A percentile compares a stretch with the other conserved stretches of the same genome.
Evolutionary conservation across 2,329 filamentous ascomycete genomes (phyloP).

Genomic region (Atkinsonella hypoxylon): DNA sequence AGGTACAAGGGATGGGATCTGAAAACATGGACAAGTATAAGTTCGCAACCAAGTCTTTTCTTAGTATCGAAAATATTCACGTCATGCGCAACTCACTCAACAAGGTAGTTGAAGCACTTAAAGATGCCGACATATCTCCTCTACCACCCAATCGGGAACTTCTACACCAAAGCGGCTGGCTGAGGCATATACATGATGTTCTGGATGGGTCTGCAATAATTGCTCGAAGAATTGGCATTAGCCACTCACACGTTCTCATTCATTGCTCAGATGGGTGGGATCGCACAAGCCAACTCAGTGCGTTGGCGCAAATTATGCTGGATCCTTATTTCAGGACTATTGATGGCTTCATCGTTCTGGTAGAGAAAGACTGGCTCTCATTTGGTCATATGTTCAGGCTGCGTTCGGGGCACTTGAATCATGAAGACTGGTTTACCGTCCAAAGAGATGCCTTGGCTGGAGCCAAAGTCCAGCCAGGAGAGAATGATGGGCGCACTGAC

Average conservation of each 20-base stretch:
- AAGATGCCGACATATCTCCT: constrained; percentile 80
- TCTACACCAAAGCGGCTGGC: constrained; percentile 75
- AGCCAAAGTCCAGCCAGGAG: constrained; percentile 47
- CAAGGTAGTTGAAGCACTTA: constrained; percentile 79
- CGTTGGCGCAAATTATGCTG: constrained; percentile 81
- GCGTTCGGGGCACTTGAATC: constrained; percentile 75
- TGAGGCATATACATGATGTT: constrained; percentile 77
- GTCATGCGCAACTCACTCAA: constrained; percentile 89
- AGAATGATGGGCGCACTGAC: constrained; percentile 52
- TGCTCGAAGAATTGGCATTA: constrained; percentile 75
- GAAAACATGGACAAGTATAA: constrained; percentile 98
- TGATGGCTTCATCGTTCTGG: constrained; percentile 83
- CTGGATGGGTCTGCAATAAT: constrained; percentile 78
- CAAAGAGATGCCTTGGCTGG: constrained; percentile 70
- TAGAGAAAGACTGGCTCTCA: constrained; percentile 96
- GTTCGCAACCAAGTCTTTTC: constrained; percentile 78
- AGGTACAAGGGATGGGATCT: constrained; percentile 82
- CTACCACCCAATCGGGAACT: constrained; percentile 72
- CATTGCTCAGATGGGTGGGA: constrained; percentile 99
- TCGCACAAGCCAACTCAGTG: constrained; percentile 86
- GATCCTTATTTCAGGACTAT: constrained; percentile 93
- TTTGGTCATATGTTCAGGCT: constrained; percentile 97
- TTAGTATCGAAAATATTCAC: constrained; percentile 97
- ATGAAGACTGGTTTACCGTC: constrained; percentile 86
- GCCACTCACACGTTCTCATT: constrained; percentile 89